Conservation (phyloP, 1,284 basidiomycete species). For the Puccinia hordei region DNA sequence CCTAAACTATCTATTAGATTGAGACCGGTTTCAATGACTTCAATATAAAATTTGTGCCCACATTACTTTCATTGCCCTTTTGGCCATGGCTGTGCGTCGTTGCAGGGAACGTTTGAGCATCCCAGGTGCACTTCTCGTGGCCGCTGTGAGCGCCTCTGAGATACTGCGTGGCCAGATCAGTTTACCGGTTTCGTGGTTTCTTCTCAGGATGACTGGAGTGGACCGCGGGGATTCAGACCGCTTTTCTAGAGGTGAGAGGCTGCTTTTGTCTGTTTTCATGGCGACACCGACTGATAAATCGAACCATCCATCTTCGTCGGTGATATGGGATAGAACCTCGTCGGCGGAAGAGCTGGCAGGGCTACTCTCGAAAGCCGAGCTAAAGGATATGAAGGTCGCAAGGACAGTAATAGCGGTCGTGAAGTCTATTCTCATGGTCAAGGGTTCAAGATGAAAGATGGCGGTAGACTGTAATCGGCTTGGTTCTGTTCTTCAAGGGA, state of each 20-base stretch:
- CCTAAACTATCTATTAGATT: constrained; percentile 1
- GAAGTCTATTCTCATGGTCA: neutral
- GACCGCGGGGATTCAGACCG: constrained; percentile 2
- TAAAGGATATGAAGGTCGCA: neutral
- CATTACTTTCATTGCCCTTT: constrained; percentile 4
- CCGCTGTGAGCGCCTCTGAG: constrained; percentile 14
- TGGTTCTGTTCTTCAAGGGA: neutral
- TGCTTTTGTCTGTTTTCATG: constrained; percentile 17
- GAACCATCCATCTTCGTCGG: constrained; percentile 7
- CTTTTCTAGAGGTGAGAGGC: neutral
- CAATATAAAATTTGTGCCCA: neutral
- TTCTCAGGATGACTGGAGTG: constrained; percentile 5
- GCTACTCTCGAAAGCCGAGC: neutral
- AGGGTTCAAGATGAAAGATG: neutral
- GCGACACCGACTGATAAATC: neutral
- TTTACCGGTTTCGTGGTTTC: constrained; percentile 9
- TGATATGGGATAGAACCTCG: neutral
- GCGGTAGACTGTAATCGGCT: neutral
- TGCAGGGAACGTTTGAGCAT: neutral
- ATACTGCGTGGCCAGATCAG: constrained; percentile 13
- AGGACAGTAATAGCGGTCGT: neutral
- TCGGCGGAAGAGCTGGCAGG: neutral
- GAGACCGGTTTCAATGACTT: neutral
- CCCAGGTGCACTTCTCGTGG: neutral
- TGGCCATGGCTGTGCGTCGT: neutral